These are phyloP conservation scores for Pythium utonaiense DNA, from an alignment of 352 stramenopile species.

Conservation along the genomic window DNA sequence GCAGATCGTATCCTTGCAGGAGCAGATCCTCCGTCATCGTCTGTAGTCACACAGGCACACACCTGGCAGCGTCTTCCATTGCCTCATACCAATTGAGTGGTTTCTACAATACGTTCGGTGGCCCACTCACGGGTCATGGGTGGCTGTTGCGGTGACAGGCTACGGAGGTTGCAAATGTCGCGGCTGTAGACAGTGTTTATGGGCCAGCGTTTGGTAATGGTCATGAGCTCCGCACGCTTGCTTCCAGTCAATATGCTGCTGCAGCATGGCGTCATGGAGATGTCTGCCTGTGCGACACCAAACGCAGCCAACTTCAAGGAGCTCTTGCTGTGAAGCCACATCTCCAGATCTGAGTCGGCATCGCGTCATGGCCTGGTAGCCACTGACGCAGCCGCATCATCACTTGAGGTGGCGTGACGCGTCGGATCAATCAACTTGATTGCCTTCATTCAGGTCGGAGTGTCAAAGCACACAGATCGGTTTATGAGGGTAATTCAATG, in stretches of 20 bases:
- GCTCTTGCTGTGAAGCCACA: constrained; percentile 10
- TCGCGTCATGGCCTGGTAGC: constrained; percentile 9
- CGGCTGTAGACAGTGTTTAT: not conserved
- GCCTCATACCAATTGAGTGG: too few relatives aligned
- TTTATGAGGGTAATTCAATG: not conserved
- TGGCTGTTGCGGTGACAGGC: too few relatives aligned
- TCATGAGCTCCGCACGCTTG: not conserved
- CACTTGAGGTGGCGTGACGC: constrained; percentile 4
- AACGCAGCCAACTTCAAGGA: constrained; percentile 3
- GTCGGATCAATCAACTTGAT: constrained; percentile 1
- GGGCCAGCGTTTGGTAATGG: not conserved
- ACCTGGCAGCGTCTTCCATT: too few relatives aligned
- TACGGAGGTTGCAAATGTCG: not conserved
- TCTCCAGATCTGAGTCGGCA: not conserved
- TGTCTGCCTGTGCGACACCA: not conserved
- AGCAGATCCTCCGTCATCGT: not conserved
- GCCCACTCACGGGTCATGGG: not conserved
- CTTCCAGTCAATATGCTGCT: not conserved
- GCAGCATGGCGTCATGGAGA: not conserved
- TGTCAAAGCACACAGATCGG: not conserved
- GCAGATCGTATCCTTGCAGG: not conserved
- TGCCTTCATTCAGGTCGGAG: not conserved
- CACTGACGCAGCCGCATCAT: constrained; percentile 18
- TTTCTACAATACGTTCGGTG: too few relatives aligned
- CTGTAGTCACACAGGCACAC: too few relatives aligned